Percentiles rank a stretch among this genome's conserved stretches.
phyloP scores from a whole-genome alignment of 257 asterid genomes.

The Solanum arcanum region DNA sequence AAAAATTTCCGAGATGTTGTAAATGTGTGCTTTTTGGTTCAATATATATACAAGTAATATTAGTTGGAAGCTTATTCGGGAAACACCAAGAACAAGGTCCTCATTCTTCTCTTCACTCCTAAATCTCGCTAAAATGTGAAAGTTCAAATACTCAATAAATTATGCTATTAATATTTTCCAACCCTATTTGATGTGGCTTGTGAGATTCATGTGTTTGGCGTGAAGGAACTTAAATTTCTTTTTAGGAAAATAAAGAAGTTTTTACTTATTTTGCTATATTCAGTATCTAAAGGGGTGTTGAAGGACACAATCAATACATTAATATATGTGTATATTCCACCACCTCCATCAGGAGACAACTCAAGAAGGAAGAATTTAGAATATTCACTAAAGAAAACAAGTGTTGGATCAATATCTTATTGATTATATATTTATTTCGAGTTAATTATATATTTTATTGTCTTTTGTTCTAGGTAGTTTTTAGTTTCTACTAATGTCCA shows the following conservation, averaged over 20 bases:
- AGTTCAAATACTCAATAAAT: no score
- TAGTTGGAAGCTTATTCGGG: neutral
- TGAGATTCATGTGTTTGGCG: neutral
- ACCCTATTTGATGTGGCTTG: neutral
- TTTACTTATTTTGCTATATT: neutral
- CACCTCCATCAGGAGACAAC: neutral
- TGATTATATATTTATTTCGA: no score
- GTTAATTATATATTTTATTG: no score
- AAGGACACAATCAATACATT: neutral
- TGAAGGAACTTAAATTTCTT: neutral
- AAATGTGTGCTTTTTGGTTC: neutral
- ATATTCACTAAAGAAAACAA: neutral
- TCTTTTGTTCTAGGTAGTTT: no score
- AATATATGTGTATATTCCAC: no score
- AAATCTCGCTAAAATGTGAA: neutral
- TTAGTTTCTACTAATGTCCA: no score
- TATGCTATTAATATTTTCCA: no score
- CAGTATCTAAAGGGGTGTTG: neutral
- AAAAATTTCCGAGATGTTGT: neutral
- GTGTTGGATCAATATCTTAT: neutral
- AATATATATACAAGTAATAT: neutral
- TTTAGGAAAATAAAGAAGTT: neutral
- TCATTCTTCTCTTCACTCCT: neutral
- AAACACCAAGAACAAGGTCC: neutral
- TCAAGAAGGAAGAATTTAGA: neutral